Evolutionary conservation across 2,329 filamentous ascomycete genomes (phyloP), one percentile per base, ranked within the genome.

Genomic region (Fusarium virguliforme): DNA sequence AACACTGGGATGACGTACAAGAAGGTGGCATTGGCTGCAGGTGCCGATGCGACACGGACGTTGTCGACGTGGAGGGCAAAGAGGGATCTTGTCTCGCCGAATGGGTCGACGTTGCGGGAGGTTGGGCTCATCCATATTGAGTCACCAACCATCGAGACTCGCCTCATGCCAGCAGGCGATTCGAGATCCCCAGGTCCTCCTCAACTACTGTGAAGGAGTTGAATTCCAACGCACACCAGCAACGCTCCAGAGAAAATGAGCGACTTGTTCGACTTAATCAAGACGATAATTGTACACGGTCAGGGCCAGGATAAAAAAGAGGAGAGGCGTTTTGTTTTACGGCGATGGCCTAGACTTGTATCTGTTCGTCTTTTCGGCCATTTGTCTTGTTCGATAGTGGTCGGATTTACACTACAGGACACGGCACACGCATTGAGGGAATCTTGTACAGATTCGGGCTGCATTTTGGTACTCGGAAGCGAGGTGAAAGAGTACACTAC

Each of bases 1-100:
- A 94, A 62, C 89, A 90, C 41, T 94, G 91, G 82, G 96, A 99
- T 79, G 84, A 91, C 7, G 91, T 92, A 74, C 95, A 96, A 84
- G 95, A 98, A 83, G 98, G 98, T 76, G 96, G 96, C 38, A 95
- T 99, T 8, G 96, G 96, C 38, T 99, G 96, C 84, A 91, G 96
- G 77, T 99, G 96, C 85, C 91, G 92, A 79, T 99, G 96, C 81
- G 96, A 99, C 79, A 98, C 94, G 4, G 96, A 99, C 79, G 97
- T 98, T 78, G 94, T 95, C 58, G 96, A 99, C 79, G 95, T 99
- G 28, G 96, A 99, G 84, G 95, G 94, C 81, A 99, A 98, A 83
- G 93, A 97, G 80, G 96, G 96, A 68, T 97, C 94, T 74, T 99
- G 96, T 83, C 86, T 98, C 62, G 89, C 94, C 9, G 94, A 99